Base-by-base conservation (phyloP, 345 rosid genomes). In the Ceriops zippeliana region DNA sequence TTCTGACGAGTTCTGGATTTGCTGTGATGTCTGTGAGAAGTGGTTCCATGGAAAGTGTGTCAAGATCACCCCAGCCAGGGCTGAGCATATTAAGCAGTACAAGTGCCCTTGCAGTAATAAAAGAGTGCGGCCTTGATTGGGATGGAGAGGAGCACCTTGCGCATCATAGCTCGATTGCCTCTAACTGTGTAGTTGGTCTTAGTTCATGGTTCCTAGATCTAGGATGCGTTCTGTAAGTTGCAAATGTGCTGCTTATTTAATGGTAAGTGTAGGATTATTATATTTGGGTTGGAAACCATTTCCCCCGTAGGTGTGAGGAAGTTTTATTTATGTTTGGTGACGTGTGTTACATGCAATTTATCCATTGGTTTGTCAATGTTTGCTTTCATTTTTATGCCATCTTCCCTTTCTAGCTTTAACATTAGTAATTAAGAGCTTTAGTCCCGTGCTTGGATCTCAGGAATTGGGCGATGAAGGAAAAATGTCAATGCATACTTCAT, bases 151-250 rank as follows among this genome's bases (percentile, higher is more conserved):
- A n/a, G 70, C 35, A 59, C 59, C 52, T 27, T 60, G 61, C 21
- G 71, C 52, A 61, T 37, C 35, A 49, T 52, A 47, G 73, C 64
- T 35, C 54, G 62, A n/a, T 73, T 77, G 82, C 77, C 76, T 80
- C 86, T 83, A 80, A 82, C 80, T 83, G 78, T 83, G 68, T 76
- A 63, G 74, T 76, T 77, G 80, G 78, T 79, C 75, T 67, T 76
- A 78, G 78, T 74, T 74, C 79, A 21, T 38, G 69, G 46, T 56
- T 69, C 69, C 69, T 73, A 68, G 65, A 65, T 78, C 70, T 67
- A 78, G 76, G 79, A 70, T 69, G 66, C 31, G 63, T 34, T 70
- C 58, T 73, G 69, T 80, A 80, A 75, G 68, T 69, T 30, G 65
- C 59, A 60, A 75, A 66, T 67, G 70, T 47, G 75, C 58, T 65